Base-by-base conservation (phyloP, 495 filamentous ascomycete species). In the Hyaloscypha hepaticicola region DNA sequence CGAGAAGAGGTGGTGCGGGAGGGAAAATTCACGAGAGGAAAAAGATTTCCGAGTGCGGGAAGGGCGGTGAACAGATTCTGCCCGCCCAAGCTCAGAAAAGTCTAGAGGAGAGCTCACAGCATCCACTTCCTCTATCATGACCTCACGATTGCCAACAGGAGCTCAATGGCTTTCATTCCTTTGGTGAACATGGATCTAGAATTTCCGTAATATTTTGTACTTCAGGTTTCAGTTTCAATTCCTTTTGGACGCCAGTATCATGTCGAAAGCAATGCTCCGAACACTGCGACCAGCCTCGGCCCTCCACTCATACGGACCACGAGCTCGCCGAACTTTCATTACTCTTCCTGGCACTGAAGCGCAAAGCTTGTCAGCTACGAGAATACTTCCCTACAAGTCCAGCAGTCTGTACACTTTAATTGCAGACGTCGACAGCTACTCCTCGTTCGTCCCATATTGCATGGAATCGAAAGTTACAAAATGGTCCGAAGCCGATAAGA, bases 381-480 rank as follows among this genome's bases (percentile, higher is more conserved):
- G 90, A 65, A 88, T 82, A n/a, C 88, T 99, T 64, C 90, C 90
- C 28, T 96, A 96, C 82, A 76, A 85, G 1, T 80, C 87, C 53
- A 61, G 71, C 5, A 76, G 83, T 0, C 84, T 99, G 68, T 97
- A 92, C 87, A 77, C 78, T 62, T 79, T 97, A 33, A 90, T 97
- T 75, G 83, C 92, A 72, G 90, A 96, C 73, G 87, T 97, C 66
- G 81, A 88, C 74, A 84, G 82, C 69, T 99, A 97, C 86, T 76
- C 77, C 49, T 70, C 77, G 66, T 98, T 96, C 85, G 85, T 97
- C 31, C 94, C 94, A 9, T 96, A 95, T 85, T 92, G 92, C 76
- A 79, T 80, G 14, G 77, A 79, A 7, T 91, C 89, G 1, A 81
- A 75, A 31, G 90, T 97, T 2, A 96, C 91, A 5, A 66, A 63